Base-by-base conservation (phyloP, 352 stramenopile species). In the Phytophthora aleatoria region DNA sequence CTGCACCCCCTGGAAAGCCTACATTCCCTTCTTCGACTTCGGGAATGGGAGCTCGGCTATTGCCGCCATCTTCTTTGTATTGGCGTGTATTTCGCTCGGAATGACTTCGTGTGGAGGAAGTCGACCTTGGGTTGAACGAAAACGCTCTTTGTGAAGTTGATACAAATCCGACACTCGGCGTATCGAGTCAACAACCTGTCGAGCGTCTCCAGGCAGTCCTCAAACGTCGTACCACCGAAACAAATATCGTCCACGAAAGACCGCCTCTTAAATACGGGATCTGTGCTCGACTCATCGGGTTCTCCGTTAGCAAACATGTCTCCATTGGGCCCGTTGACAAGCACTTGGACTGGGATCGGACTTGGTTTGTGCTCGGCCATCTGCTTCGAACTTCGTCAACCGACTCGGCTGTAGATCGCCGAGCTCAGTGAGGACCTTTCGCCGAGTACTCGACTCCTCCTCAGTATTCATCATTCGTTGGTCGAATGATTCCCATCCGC, bases 201-300 rank as follows among this genome's bases (percentile, higher is more conserved):
- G 2, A 60, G 5, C 3, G 31, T 61, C 6, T 2, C 38, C 24
- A 53, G 6, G 8, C 27, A 53, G 1, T 24, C 47, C 2, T 51
- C 30, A 6, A 61, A 52, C 1, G 43, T 38, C 6, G 30, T 39
- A 0, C 43, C 43, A 8, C 54, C 42, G 4, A 61, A 61, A 20
- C 54, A 54, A 5, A 47, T 47, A 12, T 47, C 43, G 12, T 53
- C 54, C 0, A 60, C 33, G 7, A 61, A 61, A 5, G 54, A 61
- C 13, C 16, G 7, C 0, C 30, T 5, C 9, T 47, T 16, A 10
- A 61, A 61, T 0, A 61, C 31, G 0, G 54, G 54, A 9, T 28
- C 31, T 0, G 49, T 15, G n/a, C 13, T 41, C 0, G 54, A 49
- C 1, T 38, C 0, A 8, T 61, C 43, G 0, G 54, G 16, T 36